These are phyloP conservation scores for Candida fluviatilis DNA, from an alignment of 805 yeast genomes.

Conservation along the genomic window DNA sequence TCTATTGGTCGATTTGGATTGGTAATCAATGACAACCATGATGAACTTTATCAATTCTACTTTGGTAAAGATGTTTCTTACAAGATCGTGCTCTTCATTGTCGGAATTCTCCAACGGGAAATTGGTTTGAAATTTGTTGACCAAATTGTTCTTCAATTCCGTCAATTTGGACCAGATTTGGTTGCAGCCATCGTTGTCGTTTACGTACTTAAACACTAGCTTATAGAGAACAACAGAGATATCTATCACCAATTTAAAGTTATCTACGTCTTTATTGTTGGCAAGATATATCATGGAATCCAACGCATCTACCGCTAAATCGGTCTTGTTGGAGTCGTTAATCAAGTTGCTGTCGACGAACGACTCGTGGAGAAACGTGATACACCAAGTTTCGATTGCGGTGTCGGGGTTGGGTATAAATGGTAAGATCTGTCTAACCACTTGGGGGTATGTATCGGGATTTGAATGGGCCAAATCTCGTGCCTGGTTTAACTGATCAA, in stretches of 20 bases:
- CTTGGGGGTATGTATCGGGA: conserved; percentile 34
- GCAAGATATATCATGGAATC: conserved; percentile 26
- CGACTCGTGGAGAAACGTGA: conserved; percentile 34
- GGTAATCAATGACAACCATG: conserved; percentile 41
- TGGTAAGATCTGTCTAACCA: conserved; percentile 39
- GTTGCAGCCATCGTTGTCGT: conserved; percentile 42
- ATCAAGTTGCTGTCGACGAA: conserved; percentile 26
- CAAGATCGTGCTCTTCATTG: conserved; percentile 44
- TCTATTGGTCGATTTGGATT: conserved; percentile 38
- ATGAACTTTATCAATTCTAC: conserved; percentile 73
- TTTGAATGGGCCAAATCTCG: conserved; percentile 28
- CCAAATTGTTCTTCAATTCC: conserved; percentile 53
- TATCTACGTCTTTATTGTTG: conserved; percentile 24
- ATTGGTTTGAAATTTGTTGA: conserved; percentile 54
- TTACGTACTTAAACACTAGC: conserved; percentile 42
- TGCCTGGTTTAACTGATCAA: conserved; percentile 35
- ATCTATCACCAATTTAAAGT: conserved; percentile 29
- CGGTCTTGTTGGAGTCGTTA: conserved; percentile 26
- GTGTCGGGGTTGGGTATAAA: conserved; percentile 32
- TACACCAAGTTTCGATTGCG: conserved; percentile 38
- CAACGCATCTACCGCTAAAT: conserved; percentile 38
- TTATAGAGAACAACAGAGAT: conserved; percentile 39
- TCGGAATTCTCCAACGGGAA: conserved; percentile 51
- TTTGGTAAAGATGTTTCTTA: conserved; percentile 54
- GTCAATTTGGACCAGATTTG: conserved; percentile 54